phyloP scores from a whole-genome alignment of 805 yeast genomes.

The Metschnikowia cerradonensis region DNA sequence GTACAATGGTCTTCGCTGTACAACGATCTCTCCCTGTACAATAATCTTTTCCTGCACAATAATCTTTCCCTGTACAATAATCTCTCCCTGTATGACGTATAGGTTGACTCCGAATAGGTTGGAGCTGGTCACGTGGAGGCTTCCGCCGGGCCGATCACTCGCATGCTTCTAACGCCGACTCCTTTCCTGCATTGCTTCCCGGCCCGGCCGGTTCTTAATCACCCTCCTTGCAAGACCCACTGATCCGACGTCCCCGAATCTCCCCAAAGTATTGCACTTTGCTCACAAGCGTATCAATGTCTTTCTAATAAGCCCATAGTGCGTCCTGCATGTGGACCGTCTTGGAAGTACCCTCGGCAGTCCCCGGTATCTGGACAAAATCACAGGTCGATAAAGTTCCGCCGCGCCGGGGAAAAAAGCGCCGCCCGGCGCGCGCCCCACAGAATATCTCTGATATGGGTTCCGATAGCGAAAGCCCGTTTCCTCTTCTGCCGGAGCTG shows the following conservation, averaged over 20 bases:
- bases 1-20: too few relatives aligned
- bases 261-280: background rate
- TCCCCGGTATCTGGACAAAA: background rate
- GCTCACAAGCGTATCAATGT: background rate
- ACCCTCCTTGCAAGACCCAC: background rate
- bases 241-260: background rate
- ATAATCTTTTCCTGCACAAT: too few relatives aligned
- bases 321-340: background rate
- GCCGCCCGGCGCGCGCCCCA: slow-evolving; percentile 1
- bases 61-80: too few relatives aligned
- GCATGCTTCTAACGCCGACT: background rate
- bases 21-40: too few relatives aligned
- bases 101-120: background rate
- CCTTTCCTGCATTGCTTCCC: background rate
- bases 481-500: slow-evolving; percentile 7
- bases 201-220: background rate
- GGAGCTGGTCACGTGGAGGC: background rate
- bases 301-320: background rate
- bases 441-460: slow-evolving; percentile 2
- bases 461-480: slow-evolving; percentile 10
- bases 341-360: background rate
- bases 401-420: slow-evolving; percentile 8
- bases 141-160: slow-evolving; percentile 2
- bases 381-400: slow-evolving; percentile 5
- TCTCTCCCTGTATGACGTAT: background rate